Percentiles rank a stretch among this genome's conserved stretches.
These are phyloP conservation scores for Boletus subluridellus DNA, from an alignment of 1,284 basidiomycete species.

Conservation along the genomic window DNA sequence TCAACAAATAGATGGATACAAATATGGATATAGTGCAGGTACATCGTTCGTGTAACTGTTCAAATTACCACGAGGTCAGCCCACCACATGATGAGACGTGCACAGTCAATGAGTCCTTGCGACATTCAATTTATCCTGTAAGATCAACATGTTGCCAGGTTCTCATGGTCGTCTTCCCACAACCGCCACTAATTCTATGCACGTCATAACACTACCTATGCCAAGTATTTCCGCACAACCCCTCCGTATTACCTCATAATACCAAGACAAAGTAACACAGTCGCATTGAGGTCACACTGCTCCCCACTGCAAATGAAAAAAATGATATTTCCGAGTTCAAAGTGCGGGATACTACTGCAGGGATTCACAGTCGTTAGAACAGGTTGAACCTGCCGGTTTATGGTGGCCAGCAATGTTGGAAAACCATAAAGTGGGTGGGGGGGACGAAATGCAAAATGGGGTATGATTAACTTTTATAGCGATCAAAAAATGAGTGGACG, in stretches of 20 bases:
- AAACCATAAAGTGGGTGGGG: neutral
- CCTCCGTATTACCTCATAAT: neutral
- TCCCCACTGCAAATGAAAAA: neutral
- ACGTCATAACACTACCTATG: too few relatives aligned
- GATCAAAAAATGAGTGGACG: slow-evolving; percentile 20
- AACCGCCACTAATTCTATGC: neutral
- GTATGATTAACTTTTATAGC: slow-evolving; percentile 14
- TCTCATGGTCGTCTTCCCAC: neutral
- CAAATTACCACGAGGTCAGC: neutral
- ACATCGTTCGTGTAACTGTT: neutral
- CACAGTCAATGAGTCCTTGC: neutral
- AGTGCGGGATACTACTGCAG: neutral
- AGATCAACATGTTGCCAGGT: too few relatives aligned
- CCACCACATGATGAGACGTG: neutral
- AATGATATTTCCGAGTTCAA: neutral
- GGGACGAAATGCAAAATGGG: slow-evolving; percentile 1
- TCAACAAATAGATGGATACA: neutral
- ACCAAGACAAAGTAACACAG: neutral
- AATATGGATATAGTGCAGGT: neutral
- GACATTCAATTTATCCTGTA: too few relatives aligned
- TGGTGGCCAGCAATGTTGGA: neutral
- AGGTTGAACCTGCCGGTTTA: neutral
- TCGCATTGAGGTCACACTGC: neutral
- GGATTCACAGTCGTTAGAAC: neutral
- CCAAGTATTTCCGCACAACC: neutral